Percentiles rank a stretch among this genome's conserved stretches.
Evolutionary conservation across 2,329 filamentous ascomycete species (phyloP).

Genomic region (Lachnellula arida): DNA sequence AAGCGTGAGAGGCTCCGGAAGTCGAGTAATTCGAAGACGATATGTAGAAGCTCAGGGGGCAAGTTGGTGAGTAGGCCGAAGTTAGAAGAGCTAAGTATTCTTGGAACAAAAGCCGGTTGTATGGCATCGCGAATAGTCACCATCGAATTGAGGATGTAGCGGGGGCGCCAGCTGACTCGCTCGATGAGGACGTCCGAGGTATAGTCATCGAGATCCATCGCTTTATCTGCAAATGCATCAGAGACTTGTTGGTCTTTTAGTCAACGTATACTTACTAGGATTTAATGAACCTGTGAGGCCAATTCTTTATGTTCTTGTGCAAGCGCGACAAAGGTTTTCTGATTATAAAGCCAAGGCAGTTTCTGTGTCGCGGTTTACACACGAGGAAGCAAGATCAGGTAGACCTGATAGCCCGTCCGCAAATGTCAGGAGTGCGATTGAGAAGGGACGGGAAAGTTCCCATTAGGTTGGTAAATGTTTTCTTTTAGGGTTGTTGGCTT

Average conservation of each 20-base stretch:
- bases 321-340: neutral
- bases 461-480: too few species aligned
- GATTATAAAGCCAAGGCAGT: too few species aligned
- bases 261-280: neutral
- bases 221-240: neutral
- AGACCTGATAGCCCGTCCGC: too few species aligned
- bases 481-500: too few species aligned
- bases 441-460: too few species aligned
- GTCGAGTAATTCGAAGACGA: conserved; percentile 2
- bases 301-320: too few species aligned
- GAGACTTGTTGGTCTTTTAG: neutral
- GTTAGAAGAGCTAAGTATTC: neutral
- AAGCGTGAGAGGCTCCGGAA: conserved; percentile 2
- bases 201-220: neutral
- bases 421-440: too few species aligned
- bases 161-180: neutral
- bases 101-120: neutral
- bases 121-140: conserved; percentile 1
- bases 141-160: neutral
- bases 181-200: neutral
- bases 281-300: neutral
- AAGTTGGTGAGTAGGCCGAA: neutral
- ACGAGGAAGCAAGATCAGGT: too few species aligned
- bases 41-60: conserved; percentile 1
- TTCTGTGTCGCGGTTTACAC: too few species aligned